These are phyloP conservation scores for Prunus persica DNA, from an alignment of 306 rosid genomes.

Conservation along the genomic window Prunus_persica_NCBIv2 NC_034014.1:22354001-22354500, in stretches of 20 bases:
- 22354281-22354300: conserved; percentile 53
- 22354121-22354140: conserved; percentile 33
- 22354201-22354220: conserved; percentile 67
- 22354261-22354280: conserved; percentile 50
- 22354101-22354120: conserved; percentile 44
- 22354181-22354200: conserved; percentile 73
- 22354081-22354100: conserved; percentile 55
- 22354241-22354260: conserved; percentile 56
- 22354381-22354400: conserved; percentile 8
- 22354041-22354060: background rate
- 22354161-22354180: conserved; percentile 55
- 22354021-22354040: background rate
- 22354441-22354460: too few species aligned
- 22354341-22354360: conserved; percentile 44
- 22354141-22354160: conserved; percentile 47
- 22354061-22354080: conserved; percentile 28
- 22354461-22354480: too few species aligned
- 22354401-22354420: background rate
- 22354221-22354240: conserved; percentile 69
- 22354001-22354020: conserved; percentile 4
- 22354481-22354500: background rate
- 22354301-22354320: conserved; percentile 45
- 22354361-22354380: conserved; percentile 9
- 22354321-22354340: conserved; percentile 49
- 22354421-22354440: background rate